phyloP scores from a whole-genome alignment of 2,329 filamentous ascomycete genomes.

The Penicillium psychrosexuale region DNA sequence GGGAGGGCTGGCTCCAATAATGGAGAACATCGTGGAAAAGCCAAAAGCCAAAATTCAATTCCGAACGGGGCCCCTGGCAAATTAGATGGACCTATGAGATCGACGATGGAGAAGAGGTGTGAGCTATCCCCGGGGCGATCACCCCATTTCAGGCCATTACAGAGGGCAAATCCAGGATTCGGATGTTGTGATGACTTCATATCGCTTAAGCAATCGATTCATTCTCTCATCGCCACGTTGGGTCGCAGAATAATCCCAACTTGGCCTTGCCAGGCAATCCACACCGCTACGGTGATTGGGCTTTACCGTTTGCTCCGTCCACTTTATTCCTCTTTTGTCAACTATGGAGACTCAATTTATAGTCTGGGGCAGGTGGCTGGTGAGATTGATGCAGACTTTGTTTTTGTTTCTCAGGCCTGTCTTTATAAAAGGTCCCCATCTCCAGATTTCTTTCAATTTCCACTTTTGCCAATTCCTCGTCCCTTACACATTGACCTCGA shows the following conservation, averaged over 20 bases:
- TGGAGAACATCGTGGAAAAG: neutral
- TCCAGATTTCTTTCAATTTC: neutral
- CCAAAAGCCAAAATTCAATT: neutral
- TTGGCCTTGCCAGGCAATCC: constrained; percentile 4
- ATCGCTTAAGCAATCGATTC: neutral
- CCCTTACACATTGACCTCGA: neutral
- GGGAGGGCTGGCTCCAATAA: neutral
- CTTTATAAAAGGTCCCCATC: constrained; percentile 18
- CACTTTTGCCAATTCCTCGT: neutral
- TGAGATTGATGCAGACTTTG: constrained; percentile 14
- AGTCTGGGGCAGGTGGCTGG: constrained; percentile 6
- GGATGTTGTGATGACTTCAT: constrained; percentile 20
- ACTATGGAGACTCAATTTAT: neutral
- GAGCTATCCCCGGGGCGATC: constrained; percentile 16
- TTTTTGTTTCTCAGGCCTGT: constrained; percentile 12
- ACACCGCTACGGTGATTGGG: constrained; percentile 10
- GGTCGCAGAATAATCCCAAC: constrained; percentile 8
- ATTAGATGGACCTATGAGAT: constrained; percentile 20
- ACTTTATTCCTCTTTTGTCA: neutral
- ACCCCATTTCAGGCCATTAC: constrained; percentile 6
- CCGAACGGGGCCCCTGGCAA: neutral
- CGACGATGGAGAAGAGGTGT: constrained; percentile 1
- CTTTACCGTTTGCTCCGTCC: neutral
- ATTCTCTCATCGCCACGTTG: constrained; percentile 24
- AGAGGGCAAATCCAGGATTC: constrained; percentile 13